A percentile compares a stretch with the other conserved stretches of the same genome.
Conservation (phyloP, 148 eudicot species). For the Rhododendron simsii region DNA sequence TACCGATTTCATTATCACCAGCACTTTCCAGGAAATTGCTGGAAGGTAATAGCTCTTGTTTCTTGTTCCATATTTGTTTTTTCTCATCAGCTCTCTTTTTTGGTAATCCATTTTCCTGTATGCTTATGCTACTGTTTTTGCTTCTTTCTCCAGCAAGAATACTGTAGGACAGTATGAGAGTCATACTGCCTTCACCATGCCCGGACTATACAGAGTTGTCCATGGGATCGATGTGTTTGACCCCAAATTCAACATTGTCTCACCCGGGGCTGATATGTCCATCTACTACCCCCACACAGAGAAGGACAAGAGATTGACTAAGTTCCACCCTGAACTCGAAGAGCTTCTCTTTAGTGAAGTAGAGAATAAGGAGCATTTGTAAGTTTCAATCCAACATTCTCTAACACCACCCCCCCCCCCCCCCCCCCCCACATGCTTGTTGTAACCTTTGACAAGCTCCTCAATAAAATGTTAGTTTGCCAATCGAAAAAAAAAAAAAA, state of each 20-base stretch:
- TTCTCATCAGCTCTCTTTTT: background rate
- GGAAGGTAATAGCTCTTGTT: slow-evolving; percentile 56
- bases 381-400: slow-evolving; percentile 14
- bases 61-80: background rate
- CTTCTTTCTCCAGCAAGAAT: slow-evolving; percentile 60
- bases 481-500: background rate
- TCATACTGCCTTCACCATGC: slow-evolving; percentile 84
- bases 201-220: slow-evolving; percentile 93
- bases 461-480: too few species aligned
- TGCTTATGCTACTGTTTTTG: background rate
- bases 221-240: slow-evolving; percentile 95
- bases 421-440: too few species aligned
- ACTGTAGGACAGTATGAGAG: slow-evolving; percentile 97
- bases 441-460: too few species aligned
- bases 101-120: background rate
- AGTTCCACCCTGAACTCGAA: slow-evolving; percentile 81
- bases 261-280: slow-evolving; percentile 90
- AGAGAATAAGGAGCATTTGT: slow-evolving; percentile 87
- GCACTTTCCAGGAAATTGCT: slow-evolving; percentile 98
- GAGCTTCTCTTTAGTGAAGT: slow-evolving; percentile 76
- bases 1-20: slow-evolving; percentile 96
- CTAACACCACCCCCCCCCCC: too few species aligned
- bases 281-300: slow-evolving; percentile 82
- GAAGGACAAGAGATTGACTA: slow-evolving; percentile 67
- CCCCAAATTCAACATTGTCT: slow-evolving; percentile 95